Evolutionary conservation across 2,329 filamentous ascomycete species (phyloP).

Genomic region (Trichoderma semiorbis): DNA sequence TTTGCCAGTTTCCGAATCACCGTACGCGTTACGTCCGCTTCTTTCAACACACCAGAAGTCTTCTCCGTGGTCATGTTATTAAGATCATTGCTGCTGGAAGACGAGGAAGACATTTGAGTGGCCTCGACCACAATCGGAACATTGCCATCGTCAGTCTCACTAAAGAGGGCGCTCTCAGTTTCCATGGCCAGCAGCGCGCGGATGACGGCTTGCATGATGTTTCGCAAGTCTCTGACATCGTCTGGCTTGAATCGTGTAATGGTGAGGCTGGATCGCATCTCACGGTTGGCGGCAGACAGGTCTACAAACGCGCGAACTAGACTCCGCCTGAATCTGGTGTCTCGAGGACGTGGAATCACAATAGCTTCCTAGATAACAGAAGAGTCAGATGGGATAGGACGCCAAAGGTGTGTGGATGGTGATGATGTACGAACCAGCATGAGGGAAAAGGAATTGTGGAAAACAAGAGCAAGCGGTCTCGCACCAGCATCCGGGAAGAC

Average conservation of each 20-base stretch:
- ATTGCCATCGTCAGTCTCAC: constrained; percentile 19
- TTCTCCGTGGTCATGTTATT: not conserved
- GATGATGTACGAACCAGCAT: constrained; percentile 39
- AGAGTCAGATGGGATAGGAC: not conserved
- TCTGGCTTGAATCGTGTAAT: constrained; percentile 50
- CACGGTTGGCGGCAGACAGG: constrained; percentile 53
- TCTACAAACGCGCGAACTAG: constrained; percentile 53
- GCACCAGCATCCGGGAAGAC: constrained; percentile 56
- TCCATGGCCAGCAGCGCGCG: constrained; percentile 51
- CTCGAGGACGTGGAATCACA: constrained; percentile 29
- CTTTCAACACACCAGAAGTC: constrained; percentile 2
- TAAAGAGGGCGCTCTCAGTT: constrained; percentile 46
- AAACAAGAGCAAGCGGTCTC: constrained; percentile 45
- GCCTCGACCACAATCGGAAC: constrained; percentile 21
- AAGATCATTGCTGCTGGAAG: not conserved
- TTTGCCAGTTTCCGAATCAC: constrained; percentile 36
- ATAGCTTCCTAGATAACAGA: constrained; percentile 30
- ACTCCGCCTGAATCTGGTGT: constrained; percentile 37
- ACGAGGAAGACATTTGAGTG: not conserved
- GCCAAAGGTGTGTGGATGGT: too few relatives aligned
- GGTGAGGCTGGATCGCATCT: constrained; percentile 55
- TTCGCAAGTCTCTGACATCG: constrained; percentile 50
- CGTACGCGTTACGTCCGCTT: constrained; percentile 23
- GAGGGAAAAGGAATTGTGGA: constrained; percentile 45
- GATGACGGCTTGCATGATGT: constrained; percentile 53